Conservation (phyloP, 306 rosid genomes). For the Gastrolobium villosum region DNA sequence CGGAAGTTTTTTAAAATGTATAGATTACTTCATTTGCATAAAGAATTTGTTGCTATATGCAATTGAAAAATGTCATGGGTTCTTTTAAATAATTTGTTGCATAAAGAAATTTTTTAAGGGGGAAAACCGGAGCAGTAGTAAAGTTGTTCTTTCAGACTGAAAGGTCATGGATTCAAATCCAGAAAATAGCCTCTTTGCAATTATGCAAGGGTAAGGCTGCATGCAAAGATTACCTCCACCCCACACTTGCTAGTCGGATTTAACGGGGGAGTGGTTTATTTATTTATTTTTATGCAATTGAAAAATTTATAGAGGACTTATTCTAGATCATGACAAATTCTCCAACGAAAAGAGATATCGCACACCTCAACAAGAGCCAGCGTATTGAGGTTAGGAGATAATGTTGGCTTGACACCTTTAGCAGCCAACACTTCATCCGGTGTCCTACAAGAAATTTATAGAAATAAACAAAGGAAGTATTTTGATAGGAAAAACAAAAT, state of each 20-base stretch:
- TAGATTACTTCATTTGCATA: not conserved
- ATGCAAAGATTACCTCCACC: too few species aligned
- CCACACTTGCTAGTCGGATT: too few species aligned
- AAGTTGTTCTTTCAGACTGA: too few species aligned
- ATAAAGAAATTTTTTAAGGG: too few species aligned
- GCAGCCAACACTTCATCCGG: conserved; percentile 97
- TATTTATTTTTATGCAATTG: conserved; percentile 7
- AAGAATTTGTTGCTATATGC: not conserved
- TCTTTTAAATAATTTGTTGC: too few species aligned
- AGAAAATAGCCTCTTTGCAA: too few species aligned
- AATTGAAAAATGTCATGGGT: conserved; percentile 29
- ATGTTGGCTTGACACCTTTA: conserved; percentile 96
- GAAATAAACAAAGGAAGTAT: not conserved
- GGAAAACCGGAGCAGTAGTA: too few species aligned
- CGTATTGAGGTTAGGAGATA: conserved; percentile 94
- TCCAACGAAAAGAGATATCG: conserved; percentile 40
- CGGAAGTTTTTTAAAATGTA: not conserved
- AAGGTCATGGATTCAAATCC: too few species aligned
- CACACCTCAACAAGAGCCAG: conserved; percentile 96
- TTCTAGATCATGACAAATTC: conserved; percentile 28
- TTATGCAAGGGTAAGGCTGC: too few species aligned
- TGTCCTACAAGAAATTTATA: conserved; percentile 66
- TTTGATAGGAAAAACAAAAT: not conserved
- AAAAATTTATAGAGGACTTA: conserved; percentile 18
- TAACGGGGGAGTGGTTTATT: too few species aligned